phyloP scores from a whole-genome alignment of 2,329 filamentous ascomycete species.

The Samsoniella hepiali region DNA sequence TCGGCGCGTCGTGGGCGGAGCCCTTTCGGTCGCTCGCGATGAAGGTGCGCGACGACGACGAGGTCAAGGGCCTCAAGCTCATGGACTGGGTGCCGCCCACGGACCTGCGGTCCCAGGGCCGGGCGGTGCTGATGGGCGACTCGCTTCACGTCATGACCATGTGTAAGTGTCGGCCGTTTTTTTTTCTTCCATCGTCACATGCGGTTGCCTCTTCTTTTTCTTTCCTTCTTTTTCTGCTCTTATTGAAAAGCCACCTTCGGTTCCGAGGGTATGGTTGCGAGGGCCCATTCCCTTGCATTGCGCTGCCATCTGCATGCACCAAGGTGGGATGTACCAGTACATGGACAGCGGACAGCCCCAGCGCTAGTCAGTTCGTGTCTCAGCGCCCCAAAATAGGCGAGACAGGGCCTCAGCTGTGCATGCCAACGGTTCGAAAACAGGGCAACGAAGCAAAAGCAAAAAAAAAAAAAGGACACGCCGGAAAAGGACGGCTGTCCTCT shows the following conservation, averaged over 20 bases:
- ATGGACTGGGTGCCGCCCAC: conserved; percentile 46
- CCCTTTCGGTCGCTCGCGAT: conserved; percentile 45
- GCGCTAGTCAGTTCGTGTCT: not conserved
- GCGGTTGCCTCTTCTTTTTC: not conserved
- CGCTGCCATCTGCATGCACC: not conserved
- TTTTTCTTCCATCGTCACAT: not conserved
- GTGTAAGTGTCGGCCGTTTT: conserved; percentile 43
- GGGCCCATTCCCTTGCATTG: not conserved
- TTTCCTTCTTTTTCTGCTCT: not conserved
- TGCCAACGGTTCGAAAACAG: not conserved
- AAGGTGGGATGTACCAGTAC: not conserved
- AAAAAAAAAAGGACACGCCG: not conserved
- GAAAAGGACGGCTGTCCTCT: too few species aligned
- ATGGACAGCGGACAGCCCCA: not conserved
- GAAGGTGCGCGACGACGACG: conserved; percentile 38
- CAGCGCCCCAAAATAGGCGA: not conserved
- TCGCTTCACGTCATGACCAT: conserved; percentile 58
- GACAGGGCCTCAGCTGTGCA: not conserved
- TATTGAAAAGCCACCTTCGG: not conserved
- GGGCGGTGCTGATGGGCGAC: conserved; percentile 50
- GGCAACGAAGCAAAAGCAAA: too few species aligned
- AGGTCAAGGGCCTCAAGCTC: conserved; percentile 44
- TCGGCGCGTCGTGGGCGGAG: conserved; percentile 47
- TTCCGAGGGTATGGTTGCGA: not conserved
- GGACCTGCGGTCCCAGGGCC: conserved; percentile 36